Base-by-base conservation (phyloP, 805 yeast genomes). In the Wickerhamomyces strasburgensis region DNA sequence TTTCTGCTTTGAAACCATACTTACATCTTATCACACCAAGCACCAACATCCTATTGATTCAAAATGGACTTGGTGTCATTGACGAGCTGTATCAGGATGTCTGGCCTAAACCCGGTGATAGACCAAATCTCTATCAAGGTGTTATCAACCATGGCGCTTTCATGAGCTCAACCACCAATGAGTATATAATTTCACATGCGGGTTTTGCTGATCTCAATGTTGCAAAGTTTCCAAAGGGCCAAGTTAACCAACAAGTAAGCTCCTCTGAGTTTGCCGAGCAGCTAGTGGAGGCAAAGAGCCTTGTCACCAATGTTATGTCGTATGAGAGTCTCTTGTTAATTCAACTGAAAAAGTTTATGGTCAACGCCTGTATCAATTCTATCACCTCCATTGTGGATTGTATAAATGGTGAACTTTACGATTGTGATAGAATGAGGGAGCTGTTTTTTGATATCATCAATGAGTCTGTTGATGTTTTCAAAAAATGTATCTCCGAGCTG, bases 51-150 rank as follows among this genome's bases (percentile, higher is more conserved):
- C 52, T 90, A 27, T 59, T 93, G 16, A 60, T 90, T 6, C 98
- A 93, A 49, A 93, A 93, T 57, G 98, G 98, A 1, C 69, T 88
- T 67, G 98, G 98, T 8, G 79, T 84, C 16, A 64, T 74, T 6
- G 84, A 83, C 9, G 67, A 69, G 29, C 54, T 88, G 24, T 61
- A 65, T 13, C 61, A 65, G 3, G 53, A 61, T 16, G 60, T 78
- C 4, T 84, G 93, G 82, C 78, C 81, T 1, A 51, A 59, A 1
- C 36, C 43, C 2, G 48, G 48, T 0, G 29, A 40, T 0, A 58
- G 77, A 37, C 96, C 97, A 3, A 65, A 63, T 6, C 49, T 89
- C 10, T 79, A 69, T 51, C 84, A 78, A 52, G 96, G 89, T 37
- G 78, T 89, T 17, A 82, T 83, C 30, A 75, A 84, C 4, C 97